A percentile compares a stretch with the other conserved stretches of the same genome.
phyloP scores from a whole-genome alignment of 2,329 filamentous ascomycete species.

The Cercospora citrullina region DNA sequence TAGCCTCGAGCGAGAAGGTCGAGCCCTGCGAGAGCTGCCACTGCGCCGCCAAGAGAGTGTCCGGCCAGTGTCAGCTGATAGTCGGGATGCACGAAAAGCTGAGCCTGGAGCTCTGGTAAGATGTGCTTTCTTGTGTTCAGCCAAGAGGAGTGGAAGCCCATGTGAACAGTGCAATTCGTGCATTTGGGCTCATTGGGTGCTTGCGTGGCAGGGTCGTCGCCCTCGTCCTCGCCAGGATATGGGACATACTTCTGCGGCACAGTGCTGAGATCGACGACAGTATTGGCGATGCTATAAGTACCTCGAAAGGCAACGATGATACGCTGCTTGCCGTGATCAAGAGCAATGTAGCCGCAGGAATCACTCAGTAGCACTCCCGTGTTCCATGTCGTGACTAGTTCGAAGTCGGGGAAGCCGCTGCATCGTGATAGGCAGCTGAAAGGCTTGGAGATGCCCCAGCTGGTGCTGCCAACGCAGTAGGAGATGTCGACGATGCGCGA shows the following conservation, averaged over 20 bases:
- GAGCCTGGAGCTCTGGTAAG: conserved; percentile 63
- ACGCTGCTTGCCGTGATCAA: conserved; percentile 69
- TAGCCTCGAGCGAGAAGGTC: conserved; percentile 78
- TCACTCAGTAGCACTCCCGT: conserved; percentile 84
- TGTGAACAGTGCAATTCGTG: conserved; percentile 86
- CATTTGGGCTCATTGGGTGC: conserved; percentile 58
- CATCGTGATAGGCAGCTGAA: conserved; percentile 86
- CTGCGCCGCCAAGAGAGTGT: conserved; percentile 88
- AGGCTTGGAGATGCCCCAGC: conserved; percentile 77
- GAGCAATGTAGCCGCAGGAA: conserved; percentile 87
- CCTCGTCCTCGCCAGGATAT: conserved; percentile 62
- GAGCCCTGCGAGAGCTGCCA: conserved; percentile 81
- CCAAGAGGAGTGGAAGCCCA: conserved; percentile 87
- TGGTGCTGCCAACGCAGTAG: conserved; percentile 86
- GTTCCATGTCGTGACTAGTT: conserved; percentile 82
- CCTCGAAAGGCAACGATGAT: conserved; percentile 90
- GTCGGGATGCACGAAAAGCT: conserved; percentile 63
- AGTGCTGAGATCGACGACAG: conserved; percentile 84
- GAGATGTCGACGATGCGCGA: conserved; percentile 91
- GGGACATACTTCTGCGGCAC: conserved; percentile 88
- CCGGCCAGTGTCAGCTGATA: conserved; percentile 80
- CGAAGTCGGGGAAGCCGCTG: conserved; percentile 75
- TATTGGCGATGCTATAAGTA: conserved; percentile 91
- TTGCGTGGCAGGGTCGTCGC: conserved; percentile 31
- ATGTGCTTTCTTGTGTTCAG: conserved; percentile 68